Base-by-base conservation (phyloP, 768 basidiomycete genomes). In the Calocybe indica region DNA sequence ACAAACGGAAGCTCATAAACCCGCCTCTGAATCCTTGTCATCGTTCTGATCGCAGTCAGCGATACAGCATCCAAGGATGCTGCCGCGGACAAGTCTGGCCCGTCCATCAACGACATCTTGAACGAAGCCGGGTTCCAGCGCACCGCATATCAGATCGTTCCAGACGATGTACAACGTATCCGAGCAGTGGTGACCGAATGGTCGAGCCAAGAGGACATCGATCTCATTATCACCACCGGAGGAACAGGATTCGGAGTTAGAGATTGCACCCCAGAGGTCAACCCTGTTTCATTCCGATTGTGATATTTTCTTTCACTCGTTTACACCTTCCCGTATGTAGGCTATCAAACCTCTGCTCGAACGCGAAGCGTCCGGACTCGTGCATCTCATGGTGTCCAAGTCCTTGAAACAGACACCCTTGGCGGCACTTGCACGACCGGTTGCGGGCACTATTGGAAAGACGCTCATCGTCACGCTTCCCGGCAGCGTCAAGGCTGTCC, bases 181-280 rank as follows among this genome's bases (percentile, higher is more conserved):
- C 72, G 69, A 22, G 55, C 59, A 6, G 58, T 63, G 8, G 71
- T 91, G 5, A 65, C 63, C 38, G 61, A 59, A 5, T 82, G 79
- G 72, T 70, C 65, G 35, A 58, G 63, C 2, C 60, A 68, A 5
- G 70, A 67, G 2, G 57, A 68, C n/a, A 64, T 85, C 10, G 83
- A 91, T 60, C 83, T 82, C 76, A 75, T 92, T 49, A 69, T 95
- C 52, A 88, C 88, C 5, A 88, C 87, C 0, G 92, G 92, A 12
- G 92, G 92, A 5, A 95, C 92, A 0, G 92, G 92, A 6, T 92
- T 92, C 57, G 87, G 90, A 1, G 69, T 77, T 30, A 70, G 86
- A 53, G 92, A 95, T 64, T 67, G 72, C 38, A 95, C 92, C 4
- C 92, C 92, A 35, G 90, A 95, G 76, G 91, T 88, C 40, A 38